These are phyloP conservation scores for Pseudogymnoascus sp. DNA, from an alignment of 2,329 filamentous ascomycete species.

Conservation along the genomic window DNA sequence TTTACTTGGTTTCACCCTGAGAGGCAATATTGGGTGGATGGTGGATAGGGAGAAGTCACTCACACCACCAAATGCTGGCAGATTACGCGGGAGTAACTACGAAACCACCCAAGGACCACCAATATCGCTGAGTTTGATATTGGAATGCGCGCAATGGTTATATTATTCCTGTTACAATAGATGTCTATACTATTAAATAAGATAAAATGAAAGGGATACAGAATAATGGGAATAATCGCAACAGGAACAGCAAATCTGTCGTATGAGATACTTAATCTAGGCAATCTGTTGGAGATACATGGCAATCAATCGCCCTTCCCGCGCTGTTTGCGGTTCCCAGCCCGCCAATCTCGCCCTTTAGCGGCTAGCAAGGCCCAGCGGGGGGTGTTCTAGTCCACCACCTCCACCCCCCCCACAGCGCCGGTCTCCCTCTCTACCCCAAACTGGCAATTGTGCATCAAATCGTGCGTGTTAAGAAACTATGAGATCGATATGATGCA, in stretches of 20 bases:
- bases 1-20: conserved; percentile 2
- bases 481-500: conserved; percentile 3
- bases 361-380: background rate
- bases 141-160: background rate
- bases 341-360: background rate
- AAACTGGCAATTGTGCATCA: conserved; percentile 4
- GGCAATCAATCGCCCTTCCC: background rate
- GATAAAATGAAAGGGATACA: background rate
- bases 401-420: background rate
- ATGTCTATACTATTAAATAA: background rate
- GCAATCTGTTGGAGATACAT: background rate
- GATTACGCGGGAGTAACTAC: background rate
- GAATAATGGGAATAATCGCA: background rate
- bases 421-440: background rate
- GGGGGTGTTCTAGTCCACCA: background rate
- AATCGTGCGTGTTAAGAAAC: background rate
- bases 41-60: background rate
- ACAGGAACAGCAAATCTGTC: background rate
- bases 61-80: background rate
- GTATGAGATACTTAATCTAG: background rate
- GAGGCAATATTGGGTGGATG: background rate
- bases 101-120: background rate
- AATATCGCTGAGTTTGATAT: background rate
- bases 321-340: background rate
- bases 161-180: background rate